A percentile compares a stretch with the other conserved stretches of the same genome.
Evolutionary conservation across 2,329 filamentous ascomycete species (phyloP).

Genomic region (Tolypocladium guangdongense): DNA sequence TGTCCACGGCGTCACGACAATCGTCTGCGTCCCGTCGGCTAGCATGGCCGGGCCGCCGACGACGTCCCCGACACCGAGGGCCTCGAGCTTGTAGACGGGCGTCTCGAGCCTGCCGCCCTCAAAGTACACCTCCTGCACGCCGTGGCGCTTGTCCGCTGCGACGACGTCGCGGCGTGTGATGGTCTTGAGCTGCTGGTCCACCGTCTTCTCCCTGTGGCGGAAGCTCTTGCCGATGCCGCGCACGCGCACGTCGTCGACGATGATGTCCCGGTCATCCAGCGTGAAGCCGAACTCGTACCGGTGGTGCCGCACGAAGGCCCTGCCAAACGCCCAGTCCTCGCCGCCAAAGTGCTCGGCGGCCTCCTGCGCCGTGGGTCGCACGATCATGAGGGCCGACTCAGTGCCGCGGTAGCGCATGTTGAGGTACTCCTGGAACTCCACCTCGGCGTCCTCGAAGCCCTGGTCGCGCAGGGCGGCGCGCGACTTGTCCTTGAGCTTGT

Average conservation of each 20-base stretch:
- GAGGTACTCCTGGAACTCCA: conserved; percentile 39
- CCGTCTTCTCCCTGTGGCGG: conserved; percentile 65
- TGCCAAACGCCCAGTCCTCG: conserved; percentile 71
- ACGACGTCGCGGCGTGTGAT: conserved; percentile 47
- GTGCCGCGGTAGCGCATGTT: conserved; percentile 90
- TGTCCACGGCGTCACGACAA: conserved; percentile 47
- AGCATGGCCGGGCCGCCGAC: conserved; percentile 35
- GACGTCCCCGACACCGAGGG: conserved; percentile 6
- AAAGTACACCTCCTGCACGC: conserved; percentile 9
- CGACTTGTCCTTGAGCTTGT: conserved; percentile 68
- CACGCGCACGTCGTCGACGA: conserved; percentile 32
- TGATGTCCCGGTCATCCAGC: conserved; percentile 25
- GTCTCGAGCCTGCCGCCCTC: conserved; percentile 12
- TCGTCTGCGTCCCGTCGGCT: conserved; percentile 61
- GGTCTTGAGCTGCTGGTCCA: conserved; percentile 70
- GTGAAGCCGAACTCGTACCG: conserved; percentile 68
- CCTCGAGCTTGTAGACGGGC: conserved; percentile 13
- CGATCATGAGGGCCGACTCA: conserved; percentile 82
- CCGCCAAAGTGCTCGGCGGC: conserved; percentile 46
- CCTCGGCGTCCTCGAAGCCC: conserved; percentile 53
- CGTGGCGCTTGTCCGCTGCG: conserved; percentile 6
- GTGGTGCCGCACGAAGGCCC: conserved; percentile 76
- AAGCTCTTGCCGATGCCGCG: conserved; percentile 56
- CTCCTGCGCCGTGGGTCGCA: conserved; percentile 59
- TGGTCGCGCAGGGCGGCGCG: conserved; percentile 57